Evolutionary conservation across 495 filamentous ascomycete genomes (phyloP), one percentile per base, ranked within the genome.

Genomic region (Tetracladium setigerum): DNA sequence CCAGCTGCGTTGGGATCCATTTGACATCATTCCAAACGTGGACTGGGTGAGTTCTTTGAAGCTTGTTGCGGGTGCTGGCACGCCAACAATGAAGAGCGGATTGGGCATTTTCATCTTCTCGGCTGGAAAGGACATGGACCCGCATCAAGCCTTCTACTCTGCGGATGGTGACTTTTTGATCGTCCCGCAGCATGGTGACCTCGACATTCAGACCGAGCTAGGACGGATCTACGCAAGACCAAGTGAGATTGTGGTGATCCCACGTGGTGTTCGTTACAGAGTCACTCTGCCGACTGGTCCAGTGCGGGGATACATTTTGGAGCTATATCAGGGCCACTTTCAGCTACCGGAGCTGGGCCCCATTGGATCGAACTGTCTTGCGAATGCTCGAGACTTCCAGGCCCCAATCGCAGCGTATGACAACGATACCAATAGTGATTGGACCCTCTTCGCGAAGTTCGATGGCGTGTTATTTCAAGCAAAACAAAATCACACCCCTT

Each of bases 101-200:
- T 54, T 86, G 22, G 84, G 77, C 5, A 82, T 83, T 22, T 69
- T 78, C 51, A 68, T 84, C 16, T 88, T 79, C 55, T 73, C 78
- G 3, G 80, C 75, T 0, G 77, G 74, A 18, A 79, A 76, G 44
- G 70, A 78, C 50, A 88, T 88, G 84, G 70, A 70, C 31, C 35
- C 44, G 24, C 70, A 76, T 35, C 69, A 77, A 38, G 81, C 80
- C 2, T 86, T 86, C 57, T 84, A 81, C 56, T 81, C 73, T 30
- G 74, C 82, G 0, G 83, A 87, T 54, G 83, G 83, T 0, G 83
- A 87, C 60, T 79, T 81, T 52, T 58, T 87, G 13, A 81, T 87
- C 52, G 81, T 87, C 4, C 72, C 73, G 0, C 82, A 86, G 56
- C 72, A 79, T 50, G 83, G 83, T 6, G 71, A 77, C 16, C 67